These are phyloP conservation scores for Senecio squalidus DNA, from an alignment of 140 eudicot species.

Conservation along the genomic window DNA sequence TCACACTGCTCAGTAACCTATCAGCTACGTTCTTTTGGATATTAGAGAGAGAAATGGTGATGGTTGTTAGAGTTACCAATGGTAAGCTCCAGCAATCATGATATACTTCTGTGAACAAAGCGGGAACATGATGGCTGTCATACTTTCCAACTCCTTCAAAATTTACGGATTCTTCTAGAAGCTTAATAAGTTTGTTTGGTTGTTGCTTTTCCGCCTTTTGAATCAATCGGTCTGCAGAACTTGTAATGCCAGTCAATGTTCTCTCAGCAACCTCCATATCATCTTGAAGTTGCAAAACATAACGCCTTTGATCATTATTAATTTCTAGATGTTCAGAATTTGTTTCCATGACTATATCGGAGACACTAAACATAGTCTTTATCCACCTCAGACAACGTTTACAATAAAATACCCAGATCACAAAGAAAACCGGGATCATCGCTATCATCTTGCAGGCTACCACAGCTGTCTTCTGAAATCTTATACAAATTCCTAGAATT, in stretches of 20 bases:
- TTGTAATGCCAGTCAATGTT: background rate
- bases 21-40: background rate
- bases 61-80: slow-evolving; percentile 30
- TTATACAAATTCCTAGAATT: slow-evolving; percentile 14
- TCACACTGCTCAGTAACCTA: slow-evolving; percentile 17
- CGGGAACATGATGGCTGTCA: slow-evolving; percentile 17
- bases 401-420: background rate
- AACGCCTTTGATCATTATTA: background rate
- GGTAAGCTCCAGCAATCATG: slow-evolving; percentile 32
- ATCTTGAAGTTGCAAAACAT: slow-evolving; percentile 20
- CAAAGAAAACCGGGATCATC: slow-evolving; percentile 12
- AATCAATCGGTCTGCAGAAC: slow-evolving; percentile 11
- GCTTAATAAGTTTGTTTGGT: slow-evolving; percentile 17
- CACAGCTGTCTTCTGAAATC: slow-evolving; percentile 24
- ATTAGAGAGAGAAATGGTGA: slow-evolving; percentile 33
- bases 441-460: slow-evolving; percentile 20
- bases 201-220: slow-evolving; percentile 13
- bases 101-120: slow-evolving; percentile 10
- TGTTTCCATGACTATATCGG: background rate
- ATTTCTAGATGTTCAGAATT: background rate
- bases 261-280: slow-evolving; percentile 19
- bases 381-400: background rate
- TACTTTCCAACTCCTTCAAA: slow-evolving; percentile 29
- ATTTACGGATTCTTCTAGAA: slow-evolving; percentile 15
- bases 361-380: background rate